Percentiles rank a stretch among this genome's conserved stretches.
phyloP scores from a whole-genome alignment of 75 land plant genomes.

The Picea sitchensis region DNA sequence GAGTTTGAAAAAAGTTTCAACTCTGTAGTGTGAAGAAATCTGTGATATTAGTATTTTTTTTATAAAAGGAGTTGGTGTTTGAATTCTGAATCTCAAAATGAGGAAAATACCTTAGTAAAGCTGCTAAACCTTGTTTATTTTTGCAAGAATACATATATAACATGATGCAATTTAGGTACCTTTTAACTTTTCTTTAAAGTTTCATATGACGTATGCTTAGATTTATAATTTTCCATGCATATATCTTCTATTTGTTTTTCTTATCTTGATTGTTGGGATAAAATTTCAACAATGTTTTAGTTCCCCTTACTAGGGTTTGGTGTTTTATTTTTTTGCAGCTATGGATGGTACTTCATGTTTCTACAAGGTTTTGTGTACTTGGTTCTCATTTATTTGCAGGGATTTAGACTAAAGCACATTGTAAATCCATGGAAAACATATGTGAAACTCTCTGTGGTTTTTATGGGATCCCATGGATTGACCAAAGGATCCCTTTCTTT shows the following conservation, averaged over 20 bases:
- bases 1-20: neutral
- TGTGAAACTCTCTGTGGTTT: conserved; percentile 83
- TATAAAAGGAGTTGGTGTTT: neutral
- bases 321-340: conserved; percentile 44
- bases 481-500: conserved; percentile 95
- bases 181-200: neutral
- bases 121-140: neutral
- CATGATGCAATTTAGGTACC: conserved; percentile 81
- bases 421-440: conserved; percentile 96
- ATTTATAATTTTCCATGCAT: neutral
- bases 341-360: conserved; percentile 99
- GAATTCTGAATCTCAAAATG: neutral
- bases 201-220: neutral
- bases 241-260: no score
- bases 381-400: conserved; percentile 63
- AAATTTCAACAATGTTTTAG: no score
- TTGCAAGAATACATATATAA: conserved; percentile 94
- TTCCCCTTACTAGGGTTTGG: neutral
- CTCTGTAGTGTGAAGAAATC: neutral
- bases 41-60: neutral
- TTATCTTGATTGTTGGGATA: no score
- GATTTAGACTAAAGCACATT: conserved; percentile 87
- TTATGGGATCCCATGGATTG: conserved; percentile 95
- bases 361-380: conserved; percentile 95
- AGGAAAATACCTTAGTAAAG: neutral